Conservation (phyloP, 83 land plant genomes). For the Isoetes engelmannii region DNA sequence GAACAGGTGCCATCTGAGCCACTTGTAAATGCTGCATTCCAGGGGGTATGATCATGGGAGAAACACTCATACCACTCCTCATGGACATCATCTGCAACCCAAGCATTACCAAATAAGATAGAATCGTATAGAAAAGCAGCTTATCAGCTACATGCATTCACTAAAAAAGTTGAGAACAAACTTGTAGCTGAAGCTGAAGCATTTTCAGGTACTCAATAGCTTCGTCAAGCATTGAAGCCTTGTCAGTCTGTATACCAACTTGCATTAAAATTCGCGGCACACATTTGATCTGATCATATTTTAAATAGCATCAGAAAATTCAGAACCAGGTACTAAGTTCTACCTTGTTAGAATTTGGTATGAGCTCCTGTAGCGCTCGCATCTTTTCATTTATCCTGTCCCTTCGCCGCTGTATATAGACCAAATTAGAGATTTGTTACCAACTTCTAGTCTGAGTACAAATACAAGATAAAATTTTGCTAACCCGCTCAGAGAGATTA, state of each 20-base stretch:
- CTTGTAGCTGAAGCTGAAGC: conserved; percentile 76
- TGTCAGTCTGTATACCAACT: conserved; percentile 45
- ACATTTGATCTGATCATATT: not conserved
- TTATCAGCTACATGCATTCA: too few relatives aligned
- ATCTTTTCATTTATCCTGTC: conserved; percentile 88
- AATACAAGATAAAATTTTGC: not conserved
- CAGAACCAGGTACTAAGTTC: not conserved
- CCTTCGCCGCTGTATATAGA: conserved; percentile 61
- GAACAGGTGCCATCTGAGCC: conserved; percentile 42
- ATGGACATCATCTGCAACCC: conserved; percentile 59
- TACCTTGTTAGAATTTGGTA: conserved; percentile 86
- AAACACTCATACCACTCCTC: conserved; percentile 58
- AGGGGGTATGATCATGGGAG: conserved; percentile 53
- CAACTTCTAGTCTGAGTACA: not conserved
- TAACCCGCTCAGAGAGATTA: conserved; percentile 80
- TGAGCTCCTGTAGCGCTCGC: conserved; percentile 80
- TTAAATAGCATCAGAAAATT: not conserved
- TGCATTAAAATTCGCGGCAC: not conserved
- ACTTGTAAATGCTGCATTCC: conserved; percentile 53
- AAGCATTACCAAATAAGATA: not conserved
- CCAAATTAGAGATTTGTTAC: conserved; percentile 7
- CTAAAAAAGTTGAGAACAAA: conserved; percentile 5
- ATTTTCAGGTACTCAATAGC: conserved; percentile 75
- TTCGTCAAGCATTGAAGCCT: conserved; percentile 73
- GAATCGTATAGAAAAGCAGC: not conserved